A percentile compares a stretch with the other conserved stretches of the same genome.
Conservation (phyloP, 345 rosid genomes). For the Durio zibethinus region DNA sequence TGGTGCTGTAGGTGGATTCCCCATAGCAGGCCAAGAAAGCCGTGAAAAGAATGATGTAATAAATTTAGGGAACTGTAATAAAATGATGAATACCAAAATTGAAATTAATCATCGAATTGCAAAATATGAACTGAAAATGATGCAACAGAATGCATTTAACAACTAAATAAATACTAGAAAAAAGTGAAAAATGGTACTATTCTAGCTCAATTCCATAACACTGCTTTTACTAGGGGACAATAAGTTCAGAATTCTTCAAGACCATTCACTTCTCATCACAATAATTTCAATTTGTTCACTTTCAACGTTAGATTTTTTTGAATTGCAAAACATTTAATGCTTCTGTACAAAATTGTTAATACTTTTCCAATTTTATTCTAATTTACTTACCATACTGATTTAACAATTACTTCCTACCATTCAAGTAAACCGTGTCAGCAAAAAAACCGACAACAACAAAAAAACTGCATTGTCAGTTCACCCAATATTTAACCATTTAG, state of each 20-base stretch:
- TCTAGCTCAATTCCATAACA: not conserved
- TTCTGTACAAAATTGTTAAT: not conserved
- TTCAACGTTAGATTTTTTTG: not conserved
- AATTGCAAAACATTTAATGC: slow-evolving; percentile 1
- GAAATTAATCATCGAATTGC: not conserved
- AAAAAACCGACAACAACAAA: too few species aligned
- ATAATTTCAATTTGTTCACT: not conserved
- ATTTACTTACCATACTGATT: not conserved
- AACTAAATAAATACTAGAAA: not conserved
- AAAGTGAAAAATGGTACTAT: not conserved
- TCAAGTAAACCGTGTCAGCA: too few species aligned
- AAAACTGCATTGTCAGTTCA: not conserved
- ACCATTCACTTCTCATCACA: not conserved
- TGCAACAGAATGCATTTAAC: not conserved
- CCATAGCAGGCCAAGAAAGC: slow-evolving; percentile 60
- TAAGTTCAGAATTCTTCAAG: not conserved
- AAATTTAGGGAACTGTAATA: slow-evolving; percentile 67
- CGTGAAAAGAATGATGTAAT: slow-evolving; percentile 60
- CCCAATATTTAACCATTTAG: not conserved
- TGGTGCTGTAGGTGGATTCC: slow-evolving; percentile 53
- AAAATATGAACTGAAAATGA: not conserved
- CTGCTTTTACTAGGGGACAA: not conserved
- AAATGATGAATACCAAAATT: slow-evolving; percentile 6
- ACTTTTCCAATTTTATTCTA: not conserved
- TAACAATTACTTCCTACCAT: not conserved